These are phyloP conservation scores for Lecanicillium sp. DNA, from an alignment of 2,329 filamentous ascomycete species.

Conservation along the genomic window DNA sequence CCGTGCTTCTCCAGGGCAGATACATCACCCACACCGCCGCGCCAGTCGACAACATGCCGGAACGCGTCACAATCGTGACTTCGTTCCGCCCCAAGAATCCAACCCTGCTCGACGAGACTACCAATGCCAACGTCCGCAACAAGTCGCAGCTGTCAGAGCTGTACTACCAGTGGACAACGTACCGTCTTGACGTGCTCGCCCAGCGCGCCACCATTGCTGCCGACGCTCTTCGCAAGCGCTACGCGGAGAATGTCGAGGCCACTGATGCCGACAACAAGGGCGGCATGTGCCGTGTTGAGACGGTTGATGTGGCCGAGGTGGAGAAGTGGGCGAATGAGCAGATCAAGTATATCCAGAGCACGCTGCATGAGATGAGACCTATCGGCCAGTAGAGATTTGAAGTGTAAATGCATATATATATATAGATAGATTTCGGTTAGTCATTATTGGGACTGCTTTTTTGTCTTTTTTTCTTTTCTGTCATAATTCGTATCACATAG, in stretches of 20 bases:
- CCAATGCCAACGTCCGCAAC: conserved; percentile 20
- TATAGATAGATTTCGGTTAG: too few species aligned
- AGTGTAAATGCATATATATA: too few species aligned
- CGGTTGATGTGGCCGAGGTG: conserved; percentile 16
- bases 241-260: conserved; percentile 14
- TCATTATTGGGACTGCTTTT: too few species aligned
- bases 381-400: conserved; percentile 3
- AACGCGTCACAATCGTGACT: conserved; percentile 37
- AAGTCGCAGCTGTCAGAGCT: conserved; percentile 19
- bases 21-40: conserved; percentile 37
- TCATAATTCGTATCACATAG: too few species aligned
- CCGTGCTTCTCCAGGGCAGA: conserved; percentile 34
- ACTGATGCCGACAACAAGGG: conserved; percentile 14
- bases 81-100: conserved; percentile 33
- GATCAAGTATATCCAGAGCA: conserved; percentile 21
- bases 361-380: conserved; percentile 21
- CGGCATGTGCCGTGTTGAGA: conserved; percentile 18
- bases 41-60: conserved; percentile 28
- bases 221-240: conserved; percentile 15
- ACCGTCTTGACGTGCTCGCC: conserved; percentile 16
- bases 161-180: conserved; percentile 21
- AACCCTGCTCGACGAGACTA: conserved; percentile 29
- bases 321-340: conserved; percentile 18
- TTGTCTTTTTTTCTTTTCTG: too few species aligned
- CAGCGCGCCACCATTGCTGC: conserved; percentile 13